phyloP scores from a whole-genome alignment of 2,329 filamentous ascomycete genomes.

The Penicillium occitanis region DNA sequence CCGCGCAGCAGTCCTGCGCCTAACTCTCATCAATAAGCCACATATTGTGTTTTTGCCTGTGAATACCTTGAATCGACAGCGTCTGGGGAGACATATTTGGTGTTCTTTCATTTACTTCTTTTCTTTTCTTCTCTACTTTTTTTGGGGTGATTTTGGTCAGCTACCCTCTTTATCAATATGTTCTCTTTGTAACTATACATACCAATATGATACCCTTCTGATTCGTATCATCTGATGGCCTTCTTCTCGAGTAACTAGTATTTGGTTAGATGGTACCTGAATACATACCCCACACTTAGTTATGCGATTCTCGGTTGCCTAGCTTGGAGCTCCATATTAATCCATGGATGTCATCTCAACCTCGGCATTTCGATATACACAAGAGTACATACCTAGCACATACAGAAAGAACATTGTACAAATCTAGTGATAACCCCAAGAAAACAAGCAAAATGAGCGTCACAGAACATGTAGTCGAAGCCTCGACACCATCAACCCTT shows the following conservation, averaged over 20 bases:
- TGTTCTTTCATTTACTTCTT: slow-evolving; percentile 9
- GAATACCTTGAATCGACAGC: slow-evolving; percentile 8
- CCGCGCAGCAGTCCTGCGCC: slow-evolving; percentile 40
- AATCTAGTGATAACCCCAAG: not conserved
- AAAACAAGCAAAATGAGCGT: not conserved
- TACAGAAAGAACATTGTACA: not conserved
- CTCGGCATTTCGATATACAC: not conserved
- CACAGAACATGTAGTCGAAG: not conserved
- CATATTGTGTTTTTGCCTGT: not conserved
- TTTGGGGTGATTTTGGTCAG: not conserved
- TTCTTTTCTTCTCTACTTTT: not conserved
- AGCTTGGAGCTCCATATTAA: not conserved
- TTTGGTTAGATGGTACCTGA: not conserved
- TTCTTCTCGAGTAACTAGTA: not conserved
- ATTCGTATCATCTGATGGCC: slow-evolving; percentile 17
- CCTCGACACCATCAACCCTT: not conserved
- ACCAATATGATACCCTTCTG: slow-evolving; percentile 24
- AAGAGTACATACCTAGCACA: not conserved
- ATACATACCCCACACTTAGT: not conserved
- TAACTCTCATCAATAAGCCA: slow-evolving; percentile 4
- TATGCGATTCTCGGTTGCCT: not conserved
- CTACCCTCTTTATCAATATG: slow-evolving; percentile 5
- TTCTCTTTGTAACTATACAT: slow-evolving; percentile 22
- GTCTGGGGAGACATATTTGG: slow-evolving; percentile 5
- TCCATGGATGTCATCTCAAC: slow-evolving; percentile 1